Base-by-base conservation (phyloP, 805 yeast species). In the Hanseniaspora singularis region DNA sequence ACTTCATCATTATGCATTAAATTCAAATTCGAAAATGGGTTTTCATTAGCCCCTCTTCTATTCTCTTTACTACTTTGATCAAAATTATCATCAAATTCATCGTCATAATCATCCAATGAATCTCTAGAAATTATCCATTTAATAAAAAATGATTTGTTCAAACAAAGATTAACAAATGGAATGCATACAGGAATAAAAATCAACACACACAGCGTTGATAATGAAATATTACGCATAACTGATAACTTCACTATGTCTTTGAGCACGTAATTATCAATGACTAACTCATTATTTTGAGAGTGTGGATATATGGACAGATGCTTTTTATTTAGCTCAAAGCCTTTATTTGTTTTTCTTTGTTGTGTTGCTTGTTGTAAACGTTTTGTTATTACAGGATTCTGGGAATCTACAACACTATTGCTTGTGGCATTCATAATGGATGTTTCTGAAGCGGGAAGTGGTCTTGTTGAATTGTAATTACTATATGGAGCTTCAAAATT, bases 271-370 rank as follows among this genome's bases (percentile, higher is more conserved):
- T n/a, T n/a, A n/a, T n/a, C n/a, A n/a, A n/a, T n/a, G n/a, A n/a
- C n/a, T n/a, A n/a, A n/a, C n/a, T n/a, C n/a, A n/a, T n/a, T n/a
- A n/a, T n/a, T n/a, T n/a, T n/a, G n/a, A n/a, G n/a, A n/a, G 27
- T 8, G 33, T 19, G 19, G 48, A n/a, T 37, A 43, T 9, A 43
- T 16, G 4, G 48, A 43, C 12, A 43, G 39, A 24, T 37, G 48
- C 11, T 43, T 43, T 18, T 33, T 30, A 16, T 43, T 43, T 12
- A 43, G 12, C 3, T 20, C 20, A 12, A 27, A 20, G 2, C 48
- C 48, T 16, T 43, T 43, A 9, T 9, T 18, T 11, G 37, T 37
- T 23, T 43, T 43, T 31, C 48, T 15, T 18, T 36, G 48, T 3
- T 37, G 32, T 10, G 23, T 16, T 4, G 41, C 41, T 18, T 43